Conservation (phyloP, 1,284 basidiomycete species). For the Papiliotrema fonsecae region DNA sequence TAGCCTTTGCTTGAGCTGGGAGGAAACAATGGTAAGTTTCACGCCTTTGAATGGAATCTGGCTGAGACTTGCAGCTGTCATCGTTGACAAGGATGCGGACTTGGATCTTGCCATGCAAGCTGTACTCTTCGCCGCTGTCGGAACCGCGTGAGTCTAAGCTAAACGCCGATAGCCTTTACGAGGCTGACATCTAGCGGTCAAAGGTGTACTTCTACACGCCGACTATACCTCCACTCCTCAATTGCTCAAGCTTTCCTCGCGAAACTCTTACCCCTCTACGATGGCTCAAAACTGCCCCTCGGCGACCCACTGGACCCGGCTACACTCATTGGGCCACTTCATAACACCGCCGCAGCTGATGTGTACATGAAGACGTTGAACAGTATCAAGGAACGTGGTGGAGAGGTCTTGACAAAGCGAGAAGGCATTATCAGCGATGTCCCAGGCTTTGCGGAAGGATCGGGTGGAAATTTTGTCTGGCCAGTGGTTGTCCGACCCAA, state of each 20-base stretch:
- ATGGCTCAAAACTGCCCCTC: constrained; percentile 57
- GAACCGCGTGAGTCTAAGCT: constrained; percentile 59
- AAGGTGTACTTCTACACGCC: constrained; percentile 86
- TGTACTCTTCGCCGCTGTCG: constrained; percentile 86
- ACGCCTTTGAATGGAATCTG: not conserved
- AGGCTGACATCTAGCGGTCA: constrained; percentile 56
- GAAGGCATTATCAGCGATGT: constrained; percentile 27
- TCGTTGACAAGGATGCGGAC: constrained; percentile 90
- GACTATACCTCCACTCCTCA: constrained; percentile 77
- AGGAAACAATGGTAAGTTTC: constrained; percentile 75
- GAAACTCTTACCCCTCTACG: constrained; percentile 58
- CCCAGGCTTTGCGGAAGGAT: constrained; percentile 49
- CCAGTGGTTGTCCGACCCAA: constrained; percentile 66
- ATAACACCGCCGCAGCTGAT: constrained; percentile 63
- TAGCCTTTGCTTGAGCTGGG: constrained; percentile 85
- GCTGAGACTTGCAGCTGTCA: constrained; percentile 53
- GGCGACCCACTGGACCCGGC: constrained; percentile 72
- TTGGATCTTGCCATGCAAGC: constrained; percentile 74
- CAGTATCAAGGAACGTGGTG: constrained; percentile 61
- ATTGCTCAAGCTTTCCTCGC: constrained; percentile 72
- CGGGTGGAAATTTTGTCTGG: constrained; percentile 76
- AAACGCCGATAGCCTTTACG: not conserved
- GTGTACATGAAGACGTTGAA: constrained; percentile 63
- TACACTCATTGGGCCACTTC: constrained; percentile 83
- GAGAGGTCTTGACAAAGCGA: constrained; percentile 57